Evolutionary conservation across 805 yeast genomes (phyloP).

Genomic region (Hanseniaspora guilliermondii): DNA sequence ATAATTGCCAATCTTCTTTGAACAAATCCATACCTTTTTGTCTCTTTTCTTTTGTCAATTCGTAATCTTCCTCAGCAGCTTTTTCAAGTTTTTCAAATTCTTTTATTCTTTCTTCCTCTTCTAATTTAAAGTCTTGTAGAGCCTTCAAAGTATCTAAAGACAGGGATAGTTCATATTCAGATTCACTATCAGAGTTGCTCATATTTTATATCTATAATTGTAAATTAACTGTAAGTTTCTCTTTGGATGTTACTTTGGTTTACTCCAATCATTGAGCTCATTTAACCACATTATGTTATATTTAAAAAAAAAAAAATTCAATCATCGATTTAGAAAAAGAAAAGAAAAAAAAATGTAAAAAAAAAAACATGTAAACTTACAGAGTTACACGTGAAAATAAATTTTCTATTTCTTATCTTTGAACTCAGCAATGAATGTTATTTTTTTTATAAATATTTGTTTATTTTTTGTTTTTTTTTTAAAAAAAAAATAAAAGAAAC

Average conservation of each 20-base stretch:
- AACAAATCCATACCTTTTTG: slow-evolving; percentile 55
- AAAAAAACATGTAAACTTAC: too few relatives aligned
- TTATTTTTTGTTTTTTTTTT: too few relatives aligned
- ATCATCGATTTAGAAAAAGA: too few relatives aligned
- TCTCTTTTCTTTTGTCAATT: slow-evolving; percentile 22
- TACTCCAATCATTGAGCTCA: not conserved
- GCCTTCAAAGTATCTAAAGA: slow-evolving; percentile 43
- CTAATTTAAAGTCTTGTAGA: slow-evolving; percentile 49
- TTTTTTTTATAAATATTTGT: too few relatives aligned
- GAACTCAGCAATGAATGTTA: too few relatives aligned
- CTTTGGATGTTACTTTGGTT: not conserved
- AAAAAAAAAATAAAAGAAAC: too few relatives aligned
- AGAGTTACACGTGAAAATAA: too few relatives aligned
- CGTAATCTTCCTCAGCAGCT: slow-evolving; percentile 42
- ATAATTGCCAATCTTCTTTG: slow-evolving; percentile 86
- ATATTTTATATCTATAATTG: not conserved
- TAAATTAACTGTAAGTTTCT: not conserved
- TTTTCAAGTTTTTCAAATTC: slow-evolving; percentile 43
- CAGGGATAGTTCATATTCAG: slow-evolving; percentile 21
- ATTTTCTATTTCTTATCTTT: too few relatives aligned
- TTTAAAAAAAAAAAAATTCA: too few relatives aligned
- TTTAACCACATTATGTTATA: not conserved
- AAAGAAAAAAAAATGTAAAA: too few relatives aligned
- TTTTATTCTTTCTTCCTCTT: slow-evolving; percentile 46
- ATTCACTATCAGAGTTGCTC: slow-evolving; percentile 22